Evolutionary conservation across 768 basidiomycete genomes (phyloP), one percentile per base, ranked within the genome.

Genomic region (Tylopilus plumbeoviolaceoides): DNA sequence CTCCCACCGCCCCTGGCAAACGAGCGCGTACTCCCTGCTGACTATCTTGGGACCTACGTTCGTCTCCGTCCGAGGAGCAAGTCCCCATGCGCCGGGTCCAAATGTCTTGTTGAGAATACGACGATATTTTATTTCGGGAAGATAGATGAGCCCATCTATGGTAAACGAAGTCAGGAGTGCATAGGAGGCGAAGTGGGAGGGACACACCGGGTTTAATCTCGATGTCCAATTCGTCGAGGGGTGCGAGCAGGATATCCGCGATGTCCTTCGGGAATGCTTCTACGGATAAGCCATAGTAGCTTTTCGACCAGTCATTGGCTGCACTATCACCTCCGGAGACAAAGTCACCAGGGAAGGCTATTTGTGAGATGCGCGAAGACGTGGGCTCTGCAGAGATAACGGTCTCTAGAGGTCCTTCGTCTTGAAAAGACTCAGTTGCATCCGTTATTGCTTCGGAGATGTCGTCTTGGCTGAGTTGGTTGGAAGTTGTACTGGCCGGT

Each of bases 91-190:
- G 7, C 95, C 95, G 18, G 95, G 95, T 11, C 95, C 94, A 62
- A 98, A 98, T 0, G 95, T 93, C 60, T 79, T 84, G 74, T 98
- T 98, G 44, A 98, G 72, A 31, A 91, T 84, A 21, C 95, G 82
- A 17, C 95, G 81, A 64, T 98, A 98, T 66, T 97, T 95, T 63
- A 98, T 98, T 71, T 98, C 95, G 18, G 95, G 95, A 7, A 98
- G 83, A 71, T 98, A 98, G 11, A 97, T 72, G 39, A 98, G 76
- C 5, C 95, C 95, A 60, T 98, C 95, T 95, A 52, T 8, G 7
- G 20, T 40, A 33, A 50, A 55, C 17, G 20, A 45, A 7, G 23
- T 52, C 20, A 60, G 33, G 15, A 20, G 23, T 15, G 27, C 17
- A 17, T 5, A 7, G 2, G 1, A 21, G n/a, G n/a, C 17, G 21